A percentile compares a stretch with the other conserved stretches of the same genome.
These are phyloP conservation scores for Penicillium paneum DNA, from an alignment of 2,329 filamentous ascomycete species.

Conservation along the genomic window DNA sequence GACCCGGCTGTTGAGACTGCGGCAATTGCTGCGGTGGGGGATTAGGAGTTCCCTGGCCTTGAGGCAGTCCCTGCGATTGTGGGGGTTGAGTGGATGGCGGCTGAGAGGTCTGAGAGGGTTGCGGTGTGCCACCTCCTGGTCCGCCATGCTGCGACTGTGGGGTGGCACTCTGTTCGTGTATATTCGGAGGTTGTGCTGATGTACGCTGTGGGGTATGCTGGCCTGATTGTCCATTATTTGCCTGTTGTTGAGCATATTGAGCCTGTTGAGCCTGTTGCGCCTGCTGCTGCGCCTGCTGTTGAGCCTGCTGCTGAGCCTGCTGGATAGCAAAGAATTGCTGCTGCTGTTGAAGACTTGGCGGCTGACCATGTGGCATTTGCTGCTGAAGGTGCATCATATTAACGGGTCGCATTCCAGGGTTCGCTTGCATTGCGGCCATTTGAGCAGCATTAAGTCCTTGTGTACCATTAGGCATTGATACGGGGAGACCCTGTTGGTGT, in stretches of 20 bases:
- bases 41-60: constrained; percentile 37
- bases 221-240: constrained; percentile 22
- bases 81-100: constrained; percentile 36
- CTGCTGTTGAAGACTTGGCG: constrained; percentile 45
- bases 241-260: constrained; percentile 21
- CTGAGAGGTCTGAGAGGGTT: constrained; percentile 31
- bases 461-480: constrained; percentile 42
- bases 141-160: constrained; percentile 45
- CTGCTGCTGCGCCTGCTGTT: constrained; percentile 20
- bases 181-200: constrained; percentile 41
- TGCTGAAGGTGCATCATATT: constrained; percentile 43
- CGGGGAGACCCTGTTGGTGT: constrained; percentile 37
- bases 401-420: constrained; percentile 40
- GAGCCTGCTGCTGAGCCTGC: constrained; percentile 38
- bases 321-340: constrained; percentile 41
- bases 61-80: constrained; percentile 34
- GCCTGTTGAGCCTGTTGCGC: constrained; percentile 29
- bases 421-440: constrained; percentile 43
- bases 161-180: constrained; percentile 43
- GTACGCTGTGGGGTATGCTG: constrained; percentile 40
- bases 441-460: constrained; percentile 43
- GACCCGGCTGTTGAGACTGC: constrained; percentile 35
- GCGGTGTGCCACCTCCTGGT: constrained; percentile 39
- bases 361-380: constrained; percentile 41
- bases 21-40: constrained; percentile 38